Conservation (phyloP, 805 yeast genomes). For the Wickerhamomyces bisporus region DNA sequence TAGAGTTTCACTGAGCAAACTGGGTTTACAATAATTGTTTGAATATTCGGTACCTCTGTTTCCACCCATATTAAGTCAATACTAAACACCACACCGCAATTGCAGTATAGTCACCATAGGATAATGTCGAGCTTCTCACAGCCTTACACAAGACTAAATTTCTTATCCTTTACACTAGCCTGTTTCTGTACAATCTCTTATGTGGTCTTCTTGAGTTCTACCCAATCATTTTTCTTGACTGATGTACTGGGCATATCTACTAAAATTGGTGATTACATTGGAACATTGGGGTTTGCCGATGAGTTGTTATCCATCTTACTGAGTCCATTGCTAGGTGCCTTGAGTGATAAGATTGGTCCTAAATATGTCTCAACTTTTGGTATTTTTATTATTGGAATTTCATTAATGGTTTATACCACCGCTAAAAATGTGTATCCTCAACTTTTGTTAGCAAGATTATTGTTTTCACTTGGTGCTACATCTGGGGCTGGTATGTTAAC, state of each 20-base stretch:
- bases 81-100: neutral
- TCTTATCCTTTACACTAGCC: conserved; percentile 29
- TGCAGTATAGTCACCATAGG: no score
- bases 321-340: conserved; percentile 60
- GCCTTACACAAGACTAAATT: conserved; percentile 22
- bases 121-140: neutral
- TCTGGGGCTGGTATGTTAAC: conserved; percentile 53
- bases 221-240: conserved; percentile 40
- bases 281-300: conserved; percentile 50
- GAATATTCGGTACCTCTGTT: no score
- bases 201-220: conserved; percentile 37
- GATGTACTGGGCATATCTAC: conserved; percentile 29
- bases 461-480: conserved; percentile 59
- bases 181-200: conserved; percentile 37
- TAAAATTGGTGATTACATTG: conserved; percentile 40
- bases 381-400: conserved; percentile 40
- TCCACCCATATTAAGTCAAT: neutral
- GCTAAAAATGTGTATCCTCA: conserved; percentile 42
- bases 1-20: no score
- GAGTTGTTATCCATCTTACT: conserved; percentile 48
- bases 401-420: conserved; percentile 46
- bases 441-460: conserved; percentile 42
- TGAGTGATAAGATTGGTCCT: conserved; percentile 60
- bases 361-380: conserved; percentile 46
- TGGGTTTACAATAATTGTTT: no score